Base-by-base conservation (phyloP, 2,329 filamentous ascomycete genomes). In the Orbilia brochopaga region DNA sequence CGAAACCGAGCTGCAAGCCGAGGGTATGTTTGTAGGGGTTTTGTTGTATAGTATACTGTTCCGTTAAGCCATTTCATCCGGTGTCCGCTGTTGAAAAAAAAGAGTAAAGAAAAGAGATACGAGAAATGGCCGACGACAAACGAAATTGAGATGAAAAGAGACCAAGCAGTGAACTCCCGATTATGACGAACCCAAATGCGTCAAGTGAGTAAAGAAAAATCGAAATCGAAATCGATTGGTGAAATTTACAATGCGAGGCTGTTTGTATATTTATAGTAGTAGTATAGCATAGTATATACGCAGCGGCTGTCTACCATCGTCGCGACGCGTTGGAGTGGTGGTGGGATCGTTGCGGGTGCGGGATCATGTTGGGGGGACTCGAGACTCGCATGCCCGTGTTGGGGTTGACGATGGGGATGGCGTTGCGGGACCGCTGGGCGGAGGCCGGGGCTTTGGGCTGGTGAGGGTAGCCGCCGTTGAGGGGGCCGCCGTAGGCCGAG, bases 391-490 rank as follows among this genome's bases (percentile, higher is more conserved):
- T 87, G 78, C 94, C 92, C 65, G 93, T 97, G 76, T 86, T 90
- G 61, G 94, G 94, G 84, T 99, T 96, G 81, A 97, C 91, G 79
- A 99, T 99, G 69, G 93, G 93, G 76, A 97, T 97, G 78, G 94
- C 91, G 80, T 97, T 97, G 81, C 92, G 91, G 67, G 89, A 87
- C 76, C 94, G 90, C 74, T 92, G 91, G 73, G 92, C 91, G 73
- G 92, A 85, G 73, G 92, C 91, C 83, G 97, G 93, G 81, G 96
- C 91, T 83, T 96, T 97, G 77, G 93, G 86, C 77, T 87, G 88
- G 80, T 82, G 81, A 35, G 87, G 84, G 59, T 88, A 86, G 62
- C 87, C 83, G 62, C 87, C 83, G 77, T 88, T 88, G 30, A 87
- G 83, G 44, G 88, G 87, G 53, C 88, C 88, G 24, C 84, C 83